These are phyloP conservation scores for Sphagnum contortum DNA, from an alignment of 225 moss, liverwort and hornwort genomes.

Conservation along the genomic window DNA sequence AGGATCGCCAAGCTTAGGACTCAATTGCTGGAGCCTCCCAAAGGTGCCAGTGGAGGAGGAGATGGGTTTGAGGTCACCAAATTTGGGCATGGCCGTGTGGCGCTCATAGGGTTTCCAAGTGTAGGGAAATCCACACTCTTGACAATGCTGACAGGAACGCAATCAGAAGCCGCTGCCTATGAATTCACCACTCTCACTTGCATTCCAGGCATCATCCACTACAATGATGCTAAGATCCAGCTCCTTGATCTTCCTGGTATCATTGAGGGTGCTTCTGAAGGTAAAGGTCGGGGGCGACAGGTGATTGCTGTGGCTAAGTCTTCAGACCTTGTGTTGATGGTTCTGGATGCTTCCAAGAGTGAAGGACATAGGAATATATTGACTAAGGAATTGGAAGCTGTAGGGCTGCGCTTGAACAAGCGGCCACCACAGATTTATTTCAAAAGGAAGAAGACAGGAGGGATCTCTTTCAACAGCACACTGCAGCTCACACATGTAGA, in stretches of 20 bases:
- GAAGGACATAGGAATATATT: constrained; percentile 98
- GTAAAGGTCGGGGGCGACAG: constrained; percentile 99
- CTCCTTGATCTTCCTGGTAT: constrained; percentile 99
- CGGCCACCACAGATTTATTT: constrained; percentile 99
- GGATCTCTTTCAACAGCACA: constrained; percentile 97
- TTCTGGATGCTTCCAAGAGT: constrained; percentile 99
- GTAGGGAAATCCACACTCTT: constrained; percentile 95
- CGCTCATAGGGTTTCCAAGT: constrained; percentile 93
- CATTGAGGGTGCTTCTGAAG: constrained; percentile 99
- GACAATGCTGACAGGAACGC: constrained; percentile 92
- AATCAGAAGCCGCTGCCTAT: constrained; percentile 98
- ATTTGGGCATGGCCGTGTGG: constrained; percentile 95
- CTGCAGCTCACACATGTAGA: constrained; percentile 82
- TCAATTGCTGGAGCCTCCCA: constrained; percentile 95
- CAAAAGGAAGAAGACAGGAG: constrained; percentile 97
- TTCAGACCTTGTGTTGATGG: constrained; percentile 97
- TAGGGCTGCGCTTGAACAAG: constrained; percentile 96
- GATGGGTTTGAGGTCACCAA: constrained; percentile 99
- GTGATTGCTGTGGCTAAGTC: constrained; percentile 99
- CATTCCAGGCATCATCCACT: constrained; percentile 96
- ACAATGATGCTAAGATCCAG: constrained; percentile 99
- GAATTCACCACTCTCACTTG: constrained; percentile 99
- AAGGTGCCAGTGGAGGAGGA: constrained; percentile 85
- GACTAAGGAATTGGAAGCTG: constrained; percentile 95
- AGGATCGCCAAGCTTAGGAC: constrained; percentile 99